Evolutionary conservation across 371 early-diverging fungal genomes (phyloP), one percentile per base, ranked within the genome.

Genomic region (Lichtheimia hyalospora): DNA sequence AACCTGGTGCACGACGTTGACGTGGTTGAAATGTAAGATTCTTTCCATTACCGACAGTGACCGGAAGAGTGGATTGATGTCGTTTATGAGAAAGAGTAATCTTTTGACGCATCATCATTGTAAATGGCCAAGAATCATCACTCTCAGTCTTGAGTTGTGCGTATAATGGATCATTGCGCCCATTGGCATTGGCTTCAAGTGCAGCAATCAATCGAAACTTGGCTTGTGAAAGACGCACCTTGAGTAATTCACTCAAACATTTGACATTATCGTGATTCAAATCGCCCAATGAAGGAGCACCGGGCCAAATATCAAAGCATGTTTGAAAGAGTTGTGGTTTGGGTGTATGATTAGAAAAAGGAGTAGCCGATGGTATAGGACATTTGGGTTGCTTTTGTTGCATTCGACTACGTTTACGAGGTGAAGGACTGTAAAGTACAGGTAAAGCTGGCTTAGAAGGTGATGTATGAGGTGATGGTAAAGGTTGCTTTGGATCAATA

Each of bases 391-490:
- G 21, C 10, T n/a, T 18, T 2, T n/a, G 21, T 46, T 5, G 10
- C 5, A 15, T 23, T 2, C 52, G 60, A 41, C 42, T 34, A 13
- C 57, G 57, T 16, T 55, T 54, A 7, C 57, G 28, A 8, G 62
- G 51, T 10, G 66, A 58, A 5, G 57, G 48, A 13, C 54, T 57
- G 28, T 62, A 61, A 6, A 67, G 51, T 14, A 56, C 40, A n/a
- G 76, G 76, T 16, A 75, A 52, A 10, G 70, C 70, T 10, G 76
- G 76, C 51, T 75, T 75, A 15, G 58, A 43, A 14, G 76, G 76
- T 24, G 73, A 63, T 5, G 58, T 60, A 50, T 68, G 67, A 2
- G 75, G 73, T 1, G 72, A 69, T 10, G 68, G 21, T 50, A 75
- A 39, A 20, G 66, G 68, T 43, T 66, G 57, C 20, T 60, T 54